Conservation (phyloP, 257 asterid species). For the Solanum pennellii region DNA sequence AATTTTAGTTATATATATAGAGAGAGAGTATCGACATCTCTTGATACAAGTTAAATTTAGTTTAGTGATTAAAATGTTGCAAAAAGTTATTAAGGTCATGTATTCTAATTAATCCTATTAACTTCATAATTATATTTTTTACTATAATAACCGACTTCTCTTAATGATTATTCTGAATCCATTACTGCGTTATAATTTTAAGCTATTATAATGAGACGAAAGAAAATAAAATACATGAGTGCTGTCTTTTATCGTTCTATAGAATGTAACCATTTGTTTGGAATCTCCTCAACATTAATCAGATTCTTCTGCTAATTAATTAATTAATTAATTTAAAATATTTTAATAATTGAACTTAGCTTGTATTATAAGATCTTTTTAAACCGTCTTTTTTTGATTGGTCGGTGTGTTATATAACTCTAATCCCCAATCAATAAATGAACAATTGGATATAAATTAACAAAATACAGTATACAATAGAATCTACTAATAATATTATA, state of each 20-base stretch:
- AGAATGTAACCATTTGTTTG: conserved; percentile 1
- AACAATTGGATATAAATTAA: neutral
- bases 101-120: too few relatives aligned
- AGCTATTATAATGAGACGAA: neutral
- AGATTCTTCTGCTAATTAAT: neutral
- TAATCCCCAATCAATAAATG: neutral
- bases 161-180: too few relatives aligned
- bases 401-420: conserved; percentile 27
- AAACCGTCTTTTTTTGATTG: conserved; percentile 34
- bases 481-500: neutral
- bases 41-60: too few relatives aligned
- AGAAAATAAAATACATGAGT: neutral
- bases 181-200: too few relatives aligned
- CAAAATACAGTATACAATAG: neutral
- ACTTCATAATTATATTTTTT: too few relatives aligned
- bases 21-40: too few relatives aligned
- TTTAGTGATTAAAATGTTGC: accelerated
- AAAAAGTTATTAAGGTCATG: too few relatives aligned
- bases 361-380: conserved; percentile 12
- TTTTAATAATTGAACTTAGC: neutral
- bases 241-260: neutral
- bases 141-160: too few relatives aligned
- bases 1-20: too few relatives aligned
- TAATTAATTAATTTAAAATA: too few relatives aligned
- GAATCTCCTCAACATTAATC: neutral